Percentiles rank a stretch among this genome's conserved stretches.
These are phyloP conservation scores for Melastoma malabathricum DNA, from an alignment of 345 rosid genomes.

Conservation along the genomic window DNA sequence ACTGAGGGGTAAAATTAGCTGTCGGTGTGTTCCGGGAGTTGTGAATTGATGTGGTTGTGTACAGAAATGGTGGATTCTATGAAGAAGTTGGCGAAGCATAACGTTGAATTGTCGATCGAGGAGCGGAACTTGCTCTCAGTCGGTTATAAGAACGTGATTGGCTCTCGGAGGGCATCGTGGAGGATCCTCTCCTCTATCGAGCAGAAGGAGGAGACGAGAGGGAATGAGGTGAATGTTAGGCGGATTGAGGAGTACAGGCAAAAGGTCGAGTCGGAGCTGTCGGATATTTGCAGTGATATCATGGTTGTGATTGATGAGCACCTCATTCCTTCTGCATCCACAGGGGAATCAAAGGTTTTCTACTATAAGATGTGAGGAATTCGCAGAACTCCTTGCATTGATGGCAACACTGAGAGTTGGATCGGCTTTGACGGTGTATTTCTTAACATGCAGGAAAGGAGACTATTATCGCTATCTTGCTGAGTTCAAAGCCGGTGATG, in stretches of 20 bases:
- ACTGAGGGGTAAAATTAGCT: not conserved
- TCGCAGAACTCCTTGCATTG: not conserved
- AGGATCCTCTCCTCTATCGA: constrained; percentile 26
- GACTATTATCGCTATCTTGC: constrained; percentile 44
- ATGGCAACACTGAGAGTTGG: not conserved
- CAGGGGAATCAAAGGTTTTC: constrained; percentile 23
- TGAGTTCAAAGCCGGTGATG: constrained; percentile 30
- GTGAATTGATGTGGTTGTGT: constrained; percentile 1
- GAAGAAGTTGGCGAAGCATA: constrained; percentile 23
- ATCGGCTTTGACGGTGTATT: not conserved
- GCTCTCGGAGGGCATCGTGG: constrained; percentile 30
- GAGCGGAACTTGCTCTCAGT: constrained; percentile 27
- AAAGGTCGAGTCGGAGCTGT: constrained; percentile 23
- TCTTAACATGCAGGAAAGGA: constrained; percentile 31
- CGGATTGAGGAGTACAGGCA: constrained; percentile 22
- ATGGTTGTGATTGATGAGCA: constrained; percentile 24
- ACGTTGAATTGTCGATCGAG: constrained; percentile 23
- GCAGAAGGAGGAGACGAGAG: constrained; percentile 25
- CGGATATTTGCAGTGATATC: constrained; percentile 22
- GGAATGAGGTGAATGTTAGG: constrained; percentile 21
- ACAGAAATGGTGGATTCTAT: constrained; percentile 29
- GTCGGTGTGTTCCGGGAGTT: not conserved
- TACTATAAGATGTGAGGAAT: constrained; percentile 23
- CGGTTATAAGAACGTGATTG: constrained; percentile 25
- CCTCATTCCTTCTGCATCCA: constrained; percentile 23